These are phyloP conservation scores for Geotrichum carabidarum DNA, from an alignment of 1,139 yeast genomes.

Conservation along the genomic window DNA sequence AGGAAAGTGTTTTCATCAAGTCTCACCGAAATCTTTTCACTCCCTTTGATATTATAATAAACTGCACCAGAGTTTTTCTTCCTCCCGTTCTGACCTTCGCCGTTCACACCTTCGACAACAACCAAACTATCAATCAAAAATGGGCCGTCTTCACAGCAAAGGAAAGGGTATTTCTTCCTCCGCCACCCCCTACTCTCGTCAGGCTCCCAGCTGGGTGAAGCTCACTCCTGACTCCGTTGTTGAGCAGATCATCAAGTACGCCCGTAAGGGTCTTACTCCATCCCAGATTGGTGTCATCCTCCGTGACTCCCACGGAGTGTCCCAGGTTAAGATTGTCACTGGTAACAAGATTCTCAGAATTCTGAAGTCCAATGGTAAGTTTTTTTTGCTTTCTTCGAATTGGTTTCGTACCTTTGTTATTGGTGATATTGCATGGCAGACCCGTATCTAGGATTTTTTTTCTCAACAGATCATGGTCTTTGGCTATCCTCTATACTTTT, in stretches of 20 bases:
- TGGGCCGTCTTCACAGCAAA: conserved; percentile 60
- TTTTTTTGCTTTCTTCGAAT: background rate
- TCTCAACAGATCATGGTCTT: background rate
- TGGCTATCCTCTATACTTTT: background rate
- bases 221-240: conserved; percentile 89
- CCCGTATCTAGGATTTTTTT: background rate
- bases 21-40: too few species aligned
- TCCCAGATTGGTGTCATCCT: conserved; percentile 98
- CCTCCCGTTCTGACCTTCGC: background rate
- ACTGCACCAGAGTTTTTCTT: too few species aligned
- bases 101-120: conserved; percentile 10
- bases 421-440: background rate
- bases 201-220: conserved; percentile 99
- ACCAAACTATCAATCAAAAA: conserved; percentile 33
- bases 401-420: background rate
- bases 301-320: conserved; percentile 99
- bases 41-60: too few species aligned
- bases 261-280: conserved; percentile 99
- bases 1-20: background rate
- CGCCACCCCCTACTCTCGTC: conserved; percentile 98
- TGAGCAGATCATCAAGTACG: conserved; percentile 98
- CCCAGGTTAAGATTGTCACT: conserved; percentile 94
- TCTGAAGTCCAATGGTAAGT: conserved; percentile 91
- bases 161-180: conserved; percentile 99
- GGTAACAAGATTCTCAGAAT: conserved; percentile 99